Evolutionary conservation across 2,329 filamentous ascomycete species (phyloP), one percentile per base, ranked within the genome.

Genomic region (Myriosclerotinia curreyana): DNA sequence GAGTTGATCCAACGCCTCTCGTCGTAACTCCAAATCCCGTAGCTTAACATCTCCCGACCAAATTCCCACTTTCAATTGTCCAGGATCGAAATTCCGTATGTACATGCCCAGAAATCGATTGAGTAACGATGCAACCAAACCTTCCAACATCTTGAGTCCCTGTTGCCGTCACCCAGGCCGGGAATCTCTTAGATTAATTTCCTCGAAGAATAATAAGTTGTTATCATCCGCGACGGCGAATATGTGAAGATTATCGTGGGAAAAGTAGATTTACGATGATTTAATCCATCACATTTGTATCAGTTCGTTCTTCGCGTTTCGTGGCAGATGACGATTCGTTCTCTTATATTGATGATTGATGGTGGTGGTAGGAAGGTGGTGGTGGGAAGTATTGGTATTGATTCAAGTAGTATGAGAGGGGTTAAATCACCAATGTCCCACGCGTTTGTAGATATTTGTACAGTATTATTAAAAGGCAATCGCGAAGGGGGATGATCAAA

Each of bases 71-170:
- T 99, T 99, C 70, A 99, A 84, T 81, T 99, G 95, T 74, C 92
- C 90, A 62, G 95, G 92, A 78, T 99, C 95, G 76, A 99, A 99
- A 79, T 99, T 98, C 84, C 96, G 93, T 78, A 99, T 94, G 78
- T 99, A 99, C 90, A 98, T 96, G 83, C 95, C 96, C 86, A 99
- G 81, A 79, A 99, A 98, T 81, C 96, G 90, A 82, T 99, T 99
- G 73, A 99, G 88, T 82, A 99, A 83, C 79, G 94, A 96, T 73
- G 95, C 92, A 69, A 98, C 95, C 72, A 99, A 84, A 71, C 93
- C 91, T 84, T 99, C 95, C 80, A 99, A 86, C 95, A 99, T 99
- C 74, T 76, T 83, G 82, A 79, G 77, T 76, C 77, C 72, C 71
- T 77, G 75, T 75, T 81, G 86, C 83, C 89, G 85, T 92, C 74